Evolutionary conservation across 768 basidiomycete species (phyloP), one percentile per base, ranked within the genome.

Genomic region (Cubamyces sp.): DNA sequence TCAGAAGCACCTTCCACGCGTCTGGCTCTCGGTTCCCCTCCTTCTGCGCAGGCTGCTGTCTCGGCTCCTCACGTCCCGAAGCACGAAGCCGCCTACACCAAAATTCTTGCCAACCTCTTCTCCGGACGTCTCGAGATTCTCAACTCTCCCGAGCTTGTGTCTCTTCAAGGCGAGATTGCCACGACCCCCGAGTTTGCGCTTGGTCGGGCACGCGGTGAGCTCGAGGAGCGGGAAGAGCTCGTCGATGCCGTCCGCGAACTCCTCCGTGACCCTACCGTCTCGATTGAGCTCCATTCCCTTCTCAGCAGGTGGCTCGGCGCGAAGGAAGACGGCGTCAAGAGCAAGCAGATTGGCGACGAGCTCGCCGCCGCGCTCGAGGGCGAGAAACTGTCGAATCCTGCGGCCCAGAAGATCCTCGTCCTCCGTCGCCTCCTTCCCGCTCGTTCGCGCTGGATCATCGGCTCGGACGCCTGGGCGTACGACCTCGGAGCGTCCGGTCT

Each of bases 401-500:
- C 81, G 9, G 84, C 83, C 5, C 75, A 84, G 42, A 81, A 80
- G 28, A 81, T 92, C 47, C 81, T 93, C 40, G 69, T 81, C 16
- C 77, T 90, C 12, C 81, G 81, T 42, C 75, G 83, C 19, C 84
- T 87, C 66, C 85, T 97, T 67, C 77, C 84, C 43, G 78, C 86
- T 8, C 79, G 79, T 40, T 94, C 92, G 7, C 82, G 92, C 61
- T 99, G 97, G 97, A 98, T 99, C 74, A 90, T 99, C 68, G 95
- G 96, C 19, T 98, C 96, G 19, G 97, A 99, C 73, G 91, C 93
- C 0, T 98, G 97, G 97, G 91, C 96, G 0, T 94, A 97, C 73
- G 97, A 98, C 75, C 86, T 98, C 43, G 97, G 96, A 43, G 86
- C 94, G 2, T 96, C 94, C 1, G 97, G 96, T 50, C 80, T 99